Evolutionary conservation across 306 rosid species (phyloP).

Genomic region (Dryas alaskensis): DNA sequence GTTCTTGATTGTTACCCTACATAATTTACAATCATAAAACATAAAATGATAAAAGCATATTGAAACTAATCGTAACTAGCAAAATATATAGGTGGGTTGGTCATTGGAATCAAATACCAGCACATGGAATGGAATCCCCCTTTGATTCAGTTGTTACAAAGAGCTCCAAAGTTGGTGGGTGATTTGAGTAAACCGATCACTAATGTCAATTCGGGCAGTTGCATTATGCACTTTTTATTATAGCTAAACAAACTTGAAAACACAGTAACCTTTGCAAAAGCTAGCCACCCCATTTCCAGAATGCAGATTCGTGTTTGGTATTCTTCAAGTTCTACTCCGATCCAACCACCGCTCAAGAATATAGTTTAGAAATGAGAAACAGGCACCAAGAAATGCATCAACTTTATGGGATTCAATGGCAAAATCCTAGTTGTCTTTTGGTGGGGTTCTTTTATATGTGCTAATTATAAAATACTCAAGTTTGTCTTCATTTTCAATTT

Average conservation of each 20-base stretch:
- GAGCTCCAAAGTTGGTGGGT: conserved; percentile 16
- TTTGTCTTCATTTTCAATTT: too few relatives aligned
- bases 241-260: conserved; percentile 29
- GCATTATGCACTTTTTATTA: conserved; percentile 24
- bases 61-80: conserved; percentile 9
- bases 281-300: conserved; percentile 19
- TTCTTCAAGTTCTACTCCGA: conserved; percentile 16
- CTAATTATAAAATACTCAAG: neutral
- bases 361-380: neutral
- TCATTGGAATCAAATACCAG: conserved; percentile 31
- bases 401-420: neutral
- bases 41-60: neutral
- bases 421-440: neutral
- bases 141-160: conserved; percentile 34
- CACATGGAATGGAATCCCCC: conserved; percentile 9
- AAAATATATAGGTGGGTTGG: conserved; percentile 24
- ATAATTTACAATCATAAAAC: neutral
- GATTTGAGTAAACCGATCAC: conserved; percentile 26
- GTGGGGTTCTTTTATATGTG: neutral
- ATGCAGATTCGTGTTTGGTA: conserved; percentile 19
- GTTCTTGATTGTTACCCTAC: neutral
- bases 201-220: conserved; percentile 18
- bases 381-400: neutral
- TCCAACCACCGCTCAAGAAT: conserved; percentile 15
- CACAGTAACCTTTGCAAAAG: conserved; percentile 23